phyloP scores from a whole-genome alignment of 768 basidiomycete species.

The Trametes punicea region DNA sequence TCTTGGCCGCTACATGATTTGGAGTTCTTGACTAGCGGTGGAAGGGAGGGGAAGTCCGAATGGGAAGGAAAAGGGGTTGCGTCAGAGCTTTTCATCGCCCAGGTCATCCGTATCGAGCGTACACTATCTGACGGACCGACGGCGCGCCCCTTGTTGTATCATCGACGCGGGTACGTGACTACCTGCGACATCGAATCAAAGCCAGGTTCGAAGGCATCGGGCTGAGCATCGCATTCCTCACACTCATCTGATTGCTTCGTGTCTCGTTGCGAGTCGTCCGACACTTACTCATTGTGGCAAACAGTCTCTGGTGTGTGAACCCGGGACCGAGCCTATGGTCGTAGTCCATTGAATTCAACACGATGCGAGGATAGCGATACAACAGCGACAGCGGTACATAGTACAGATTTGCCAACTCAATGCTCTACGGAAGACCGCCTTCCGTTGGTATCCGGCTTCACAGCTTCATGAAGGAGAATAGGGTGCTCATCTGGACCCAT shows the following conservation, averaged over 20 bases:
- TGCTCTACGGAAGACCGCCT: neutral
- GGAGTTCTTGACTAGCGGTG: conserved; percentile 32
- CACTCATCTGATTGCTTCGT: too few relatives aligned
- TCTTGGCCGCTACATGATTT: conserved; percentile 63
- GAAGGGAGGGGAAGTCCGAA: conserved; percentile 15
- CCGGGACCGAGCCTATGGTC: too few relatives aligned
- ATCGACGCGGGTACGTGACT: conserved; percentile 57
- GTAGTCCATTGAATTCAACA: neutral
- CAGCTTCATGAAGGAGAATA: conserved; percentile 83
- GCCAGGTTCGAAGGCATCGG: conserved; percentile 1
- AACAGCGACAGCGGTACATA: conserved; percentile 4
- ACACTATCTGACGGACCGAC: conserved; percentile 24
- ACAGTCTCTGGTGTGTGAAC: too few relatives aligned
- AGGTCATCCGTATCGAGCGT: conserved; percentile 63
- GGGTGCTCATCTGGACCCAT: conserved; percentile 76
- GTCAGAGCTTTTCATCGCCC: conserved; percentile 80
- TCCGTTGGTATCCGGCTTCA: conserved; percentile 22
- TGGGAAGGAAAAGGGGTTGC: conserved; percentile 35
- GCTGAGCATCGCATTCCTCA: neutral
- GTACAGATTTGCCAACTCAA: neutral
- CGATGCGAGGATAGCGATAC: conserved; percentile 15
- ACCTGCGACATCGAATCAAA: conserved; percentile 13
- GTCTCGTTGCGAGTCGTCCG: too few relatives aligned
- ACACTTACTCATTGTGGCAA: too few relatives aligned
- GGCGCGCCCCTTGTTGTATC: conserved; percentile 57